These are phyloP conservation scores for Clarireedia hainanense DNA, from an alignment of 2,329 filamentous ascomycete species.

Conservation along the genomic window DNA sequence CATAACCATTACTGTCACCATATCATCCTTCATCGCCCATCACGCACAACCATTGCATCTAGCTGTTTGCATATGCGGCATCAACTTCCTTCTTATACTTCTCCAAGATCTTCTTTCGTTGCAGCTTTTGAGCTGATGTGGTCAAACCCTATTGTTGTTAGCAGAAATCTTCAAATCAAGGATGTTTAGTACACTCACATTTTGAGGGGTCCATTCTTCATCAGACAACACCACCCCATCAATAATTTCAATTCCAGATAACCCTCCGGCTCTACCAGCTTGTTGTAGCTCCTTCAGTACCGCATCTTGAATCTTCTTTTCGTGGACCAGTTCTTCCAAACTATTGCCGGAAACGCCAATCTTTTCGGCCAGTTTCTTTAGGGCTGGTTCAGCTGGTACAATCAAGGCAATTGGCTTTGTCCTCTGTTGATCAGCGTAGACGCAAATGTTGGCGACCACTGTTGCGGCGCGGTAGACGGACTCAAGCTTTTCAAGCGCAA, in stretches of 20 bases:
- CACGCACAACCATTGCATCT: background rate
- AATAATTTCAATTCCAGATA: constrained; percentile 66
- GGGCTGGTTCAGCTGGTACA: constrained; percentile 55
- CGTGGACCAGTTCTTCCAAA: constrained; percentile 57
- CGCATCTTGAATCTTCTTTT: constrained; percentile 53
- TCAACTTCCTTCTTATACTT: constrained; percentile 55
- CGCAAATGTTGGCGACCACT: constrained; percentile 80
- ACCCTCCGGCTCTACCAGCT: constrained; percentile 56
- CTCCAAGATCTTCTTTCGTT: constrained; percentile 58
- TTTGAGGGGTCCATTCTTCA: constrained; percentile 82
- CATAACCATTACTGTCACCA: background rate
- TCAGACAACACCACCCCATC: constrained; percentile 70
- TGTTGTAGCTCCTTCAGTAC: constrained; percentile 62
- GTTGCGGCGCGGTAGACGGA: constrained; percentile 75
- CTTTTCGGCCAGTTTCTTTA: constrained; percentile 51
- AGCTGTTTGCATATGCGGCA: constrained; percentile 22
- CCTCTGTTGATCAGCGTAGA: constrained; percentile 70
- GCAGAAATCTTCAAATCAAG: constrained; percentile 30
- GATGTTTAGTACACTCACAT: constrained; percentile 48
- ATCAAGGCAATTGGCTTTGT: constrained; percentile 78
- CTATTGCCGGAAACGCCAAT: constrained; percentile 55
- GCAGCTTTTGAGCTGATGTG: constrained; percentile 65
- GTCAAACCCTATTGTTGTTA: constrained; percentile 46
- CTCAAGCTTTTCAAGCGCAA: constrained; percentile 93
- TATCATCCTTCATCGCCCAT: constrained; percentile 1